Evolutionary conservation across 1,139 yeast genomes (phyloP).

Genomic region (Magnusiomyces magnusii): DNA sequence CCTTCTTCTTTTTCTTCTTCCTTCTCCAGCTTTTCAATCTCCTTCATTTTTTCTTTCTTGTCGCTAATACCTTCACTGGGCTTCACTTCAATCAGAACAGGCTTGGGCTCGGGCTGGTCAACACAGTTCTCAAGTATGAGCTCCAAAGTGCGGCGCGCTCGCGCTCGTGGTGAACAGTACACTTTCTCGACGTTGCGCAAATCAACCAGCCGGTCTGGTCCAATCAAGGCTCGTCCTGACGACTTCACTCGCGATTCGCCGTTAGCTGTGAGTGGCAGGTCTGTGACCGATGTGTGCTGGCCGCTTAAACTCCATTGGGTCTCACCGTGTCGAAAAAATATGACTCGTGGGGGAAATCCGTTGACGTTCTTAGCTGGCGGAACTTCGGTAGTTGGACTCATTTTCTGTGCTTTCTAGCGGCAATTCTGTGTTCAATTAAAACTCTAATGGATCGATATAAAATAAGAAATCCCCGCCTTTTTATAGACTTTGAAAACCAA

Average conservation of each 20-base stretch:
- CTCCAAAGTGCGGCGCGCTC: constrained; percentile 71
- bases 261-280: constrained; percentile 63
- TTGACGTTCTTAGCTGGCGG: not conserved
- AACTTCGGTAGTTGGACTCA: not conserved
- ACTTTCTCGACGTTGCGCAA: constrained; percentile 56
- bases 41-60: too few relatives aligned
- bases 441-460: too few relatives aligned
- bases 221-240: constrained; percentile 67
- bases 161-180: constrained; percentile 67
- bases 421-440: too few relatives aligned
- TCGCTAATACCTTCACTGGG: not conserved
- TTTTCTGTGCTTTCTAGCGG: not conserved
- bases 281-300: constrained; percentile 83
- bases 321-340: constrained; percentile 81
- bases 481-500: too few relatives aligned
- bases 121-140: constrained; percentile 43
- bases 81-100: constrained; percentile 9
- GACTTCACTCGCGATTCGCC: constrained; percentile 70
- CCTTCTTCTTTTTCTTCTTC: constrained; percentile 16
- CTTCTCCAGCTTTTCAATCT: too few relatives aligned
- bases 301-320: constrained; percentile 96
- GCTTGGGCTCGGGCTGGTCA: constrained; percentile 32
- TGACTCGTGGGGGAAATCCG: constrained; percentile 55
- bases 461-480: too few relatives aligned
- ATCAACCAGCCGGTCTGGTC: constrained; percentile 51